Conservation (phyloP, 208 protist species). For the Leishmania aethiopica region DNA sequence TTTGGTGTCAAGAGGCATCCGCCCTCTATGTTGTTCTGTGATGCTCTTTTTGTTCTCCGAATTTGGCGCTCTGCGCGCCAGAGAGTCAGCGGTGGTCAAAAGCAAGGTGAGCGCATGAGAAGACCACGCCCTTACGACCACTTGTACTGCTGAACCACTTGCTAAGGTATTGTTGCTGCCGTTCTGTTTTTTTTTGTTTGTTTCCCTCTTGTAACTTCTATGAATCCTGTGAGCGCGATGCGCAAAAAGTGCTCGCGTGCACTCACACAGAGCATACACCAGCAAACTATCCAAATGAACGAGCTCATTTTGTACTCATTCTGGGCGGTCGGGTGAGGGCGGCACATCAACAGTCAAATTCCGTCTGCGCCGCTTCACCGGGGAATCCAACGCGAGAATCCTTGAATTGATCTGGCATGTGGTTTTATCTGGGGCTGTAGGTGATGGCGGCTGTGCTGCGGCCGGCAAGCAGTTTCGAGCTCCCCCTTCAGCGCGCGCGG, state of each 20-base stretch:
- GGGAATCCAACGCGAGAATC: constrained; percentile 40
- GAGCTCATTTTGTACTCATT: background rate
- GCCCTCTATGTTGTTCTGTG: background rate
- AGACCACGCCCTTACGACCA: too few relatives aligned
- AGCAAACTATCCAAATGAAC: background rate
- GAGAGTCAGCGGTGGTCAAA: background rate
- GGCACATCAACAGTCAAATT: constrained; percentile 30
- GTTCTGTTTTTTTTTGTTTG: background rate
- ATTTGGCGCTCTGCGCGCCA: background rate
- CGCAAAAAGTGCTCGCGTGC: background rate
- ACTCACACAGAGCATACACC: background rate
- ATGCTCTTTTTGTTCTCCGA: background rate
- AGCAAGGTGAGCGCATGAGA: background rate
- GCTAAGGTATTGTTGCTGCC: background rate
- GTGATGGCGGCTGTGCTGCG: background rate
- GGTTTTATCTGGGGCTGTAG: constrained; percentile 9
- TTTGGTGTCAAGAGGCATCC: background rate
- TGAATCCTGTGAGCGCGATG: background rate
- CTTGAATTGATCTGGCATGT: constrained; percentile 8
- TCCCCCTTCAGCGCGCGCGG: background rate
- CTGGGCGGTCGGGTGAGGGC: constrained; percentile 39
- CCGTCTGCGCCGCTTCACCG: constrained; percentile 35
- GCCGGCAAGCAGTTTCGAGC: background rate
- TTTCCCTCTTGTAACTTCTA: background rate
- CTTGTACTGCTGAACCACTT: background rate